These are phyloP conservation scores for Apiospora aurea DNA, from an alignment of 2,329 filamentous ascomycete genomes.

Conservation along the genomic window DNA sequence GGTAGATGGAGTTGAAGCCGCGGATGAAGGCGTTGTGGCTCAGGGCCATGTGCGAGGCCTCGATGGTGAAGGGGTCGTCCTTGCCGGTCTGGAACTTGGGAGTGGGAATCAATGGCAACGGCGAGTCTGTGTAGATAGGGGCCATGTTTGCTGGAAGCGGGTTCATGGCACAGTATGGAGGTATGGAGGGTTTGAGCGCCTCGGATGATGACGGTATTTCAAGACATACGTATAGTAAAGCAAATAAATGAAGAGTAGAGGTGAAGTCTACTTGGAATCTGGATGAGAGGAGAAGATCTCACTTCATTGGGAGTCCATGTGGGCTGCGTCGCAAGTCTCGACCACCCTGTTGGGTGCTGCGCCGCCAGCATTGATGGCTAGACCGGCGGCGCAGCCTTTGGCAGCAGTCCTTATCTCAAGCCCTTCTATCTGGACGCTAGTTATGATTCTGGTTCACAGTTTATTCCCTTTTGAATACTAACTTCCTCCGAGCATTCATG, in stretches of 20 bases:
- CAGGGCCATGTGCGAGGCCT: constrained; percentile 35
- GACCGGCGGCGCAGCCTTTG: too few relatives aligned
- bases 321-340: not conserved
- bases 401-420: too few relatives aligned
- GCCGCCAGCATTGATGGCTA: too few relatives aligned
- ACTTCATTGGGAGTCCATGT: not conserved
- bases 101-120: constrained; percentile 30
- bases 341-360: not conserved
- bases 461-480: too few relatives aligned
- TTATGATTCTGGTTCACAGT: too few relatives aligned
- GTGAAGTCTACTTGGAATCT: not conserved
- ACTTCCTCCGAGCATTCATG: too few relatives aligned
- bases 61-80: constrained; percentile 36
- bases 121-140: constrained; percentile 32
- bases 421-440: too few relatives aligned
- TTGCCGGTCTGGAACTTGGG: constrained; percentile 45
- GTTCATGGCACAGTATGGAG: not conserved
- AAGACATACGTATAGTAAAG: too few relatives aligned
- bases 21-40: constrained; percentile 38
- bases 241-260: not conserved
- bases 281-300: not conserved
- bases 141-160: not conserved
- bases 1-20: constrained; percentile 37
- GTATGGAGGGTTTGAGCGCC: too few relatives aligned
- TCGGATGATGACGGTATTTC: not conserved